phyloP scores from a whole-genome alignment of 1,139 yeast species.

The Hansenula lynferdii region DNA sequence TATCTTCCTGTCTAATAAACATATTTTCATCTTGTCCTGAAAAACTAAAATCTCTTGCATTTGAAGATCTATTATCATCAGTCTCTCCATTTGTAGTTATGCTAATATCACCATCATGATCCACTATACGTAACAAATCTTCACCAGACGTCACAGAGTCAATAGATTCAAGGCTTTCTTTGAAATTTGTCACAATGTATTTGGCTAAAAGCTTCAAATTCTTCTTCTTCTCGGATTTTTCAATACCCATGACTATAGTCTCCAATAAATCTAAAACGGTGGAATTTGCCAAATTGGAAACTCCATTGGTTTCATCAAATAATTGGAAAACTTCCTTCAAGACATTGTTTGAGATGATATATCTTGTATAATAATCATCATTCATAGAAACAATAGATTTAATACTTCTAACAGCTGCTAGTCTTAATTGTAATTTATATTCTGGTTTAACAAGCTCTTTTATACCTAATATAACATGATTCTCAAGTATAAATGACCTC shows the following conservation, averaged over 20 bases:
- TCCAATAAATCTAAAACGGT: slow-evolving; percentile 71
- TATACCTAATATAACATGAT: slow-evolving; percentile 50
- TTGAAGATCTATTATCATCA: slow-evolving; percentile 12
- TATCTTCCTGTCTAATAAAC: slow-evolving; percentile 8
- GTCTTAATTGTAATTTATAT: slow-evolving; percentile 45
- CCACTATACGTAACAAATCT: slow-evolving; percentile 24
- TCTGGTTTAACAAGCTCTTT: slow-evolving; percentile 36
- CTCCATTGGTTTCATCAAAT: slow-evolving; percentile 43
- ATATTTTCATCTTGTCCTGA: slow-evolving; percentile 17
- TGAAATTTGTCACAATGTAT: slow-evolving; percentile 43
- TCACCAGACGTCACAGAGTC: slow-evolving; percentile 27
- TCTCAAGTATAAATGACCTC: slow-evolving; percentile 55
- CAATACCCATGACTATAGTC: slow-evolving; percentile 33
- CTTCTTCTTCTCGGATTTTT: slow-evolving; percentile 25
- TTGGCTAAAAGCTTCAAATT: slow-evolving; percentile 44
- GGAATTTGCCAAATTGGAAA: slow-evolving; percentile 68
- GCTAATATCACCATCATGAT: slow-evolving; percentile 10
- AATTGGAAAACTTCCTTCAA: slow-evolving; percentile 47
- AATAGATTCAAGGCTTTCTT: slow-evolving; percentile 33
- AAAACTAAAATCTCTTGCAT: too few species aligned
- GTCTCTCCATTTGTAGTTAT: slow-evolving; percentile 24
- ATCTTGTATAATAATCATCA: slow-evolving; percentile 54
- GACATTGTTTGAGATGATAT: slow-evolving; percentile 52
- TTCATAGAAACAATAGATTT: slow-evolving; percentile 54
- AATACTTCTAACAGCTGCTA: slow-evolving; percentile 63